A percentile compares a stretch with the other conserved stretches of the same genome.
Evolutionary conservation across 179 eudicot species (phyloP).

Genomic region (Beta macrorhiza): DNA sequence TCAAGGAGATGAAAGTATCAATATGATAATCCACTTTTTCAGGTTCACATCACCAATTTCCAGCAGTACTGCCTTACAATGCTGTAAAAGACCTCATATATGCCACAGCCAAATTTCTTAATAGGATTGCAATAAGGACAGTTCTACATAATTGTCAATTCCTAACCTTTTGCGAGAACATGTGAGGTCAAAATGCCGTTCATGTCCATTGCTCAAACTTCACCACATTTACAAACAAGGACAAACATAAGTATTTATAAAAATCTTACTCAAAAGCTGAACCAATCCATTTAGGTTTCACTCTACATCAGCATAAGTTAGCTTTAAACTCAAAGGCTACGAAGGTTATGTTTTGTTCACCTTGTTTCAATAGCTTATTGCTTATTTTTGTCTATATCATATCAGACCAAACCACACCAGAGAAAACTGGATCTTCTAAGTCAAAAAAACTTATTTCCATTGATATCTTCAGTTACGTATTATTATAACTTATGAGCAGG

Average conservation of each 20-base stretch:
- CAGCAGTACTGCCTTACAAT: background rate
- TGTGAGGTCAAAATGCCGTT: background rate
- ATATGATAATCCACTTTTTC: background rate
- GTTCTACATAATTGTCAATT: background rate
- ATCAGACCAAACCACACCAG: too few relatives aligned
- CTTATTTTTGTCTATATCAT: too few relatives aligned
- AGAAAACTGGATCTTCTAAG: too few relatives aligned
- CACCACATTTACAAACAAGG: background rate
- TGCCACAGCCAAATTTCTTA: background rate
- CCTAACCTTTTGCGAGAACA: background rate
- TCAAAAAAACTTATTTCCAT: too few relatives aligned
- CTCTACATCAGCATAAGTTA: background rate
- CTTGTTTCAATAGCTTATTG: too few relatives aligned
- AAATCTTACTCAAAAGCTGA: background rate
- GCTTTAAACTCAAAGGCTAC: background rate
- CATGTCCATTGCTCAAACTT: background rate
- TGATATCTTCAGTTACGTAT: too few relatives aligned
- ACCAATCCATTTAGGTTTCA: background rate
- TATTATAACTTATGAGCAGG: too few relatives aligned
- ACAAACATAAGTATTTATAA: background rate
- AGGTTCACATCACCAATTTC: background rate
- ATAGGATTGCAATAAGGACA: background rate
- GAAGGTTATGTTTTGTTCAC: background rate
- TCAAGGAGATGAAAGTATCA: slow-evolving; percentile 2
- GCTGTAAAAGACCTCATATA: background rate